Conservation (phyloP, 306 rosid species). For the Acacia melanoxylon region DNA sequence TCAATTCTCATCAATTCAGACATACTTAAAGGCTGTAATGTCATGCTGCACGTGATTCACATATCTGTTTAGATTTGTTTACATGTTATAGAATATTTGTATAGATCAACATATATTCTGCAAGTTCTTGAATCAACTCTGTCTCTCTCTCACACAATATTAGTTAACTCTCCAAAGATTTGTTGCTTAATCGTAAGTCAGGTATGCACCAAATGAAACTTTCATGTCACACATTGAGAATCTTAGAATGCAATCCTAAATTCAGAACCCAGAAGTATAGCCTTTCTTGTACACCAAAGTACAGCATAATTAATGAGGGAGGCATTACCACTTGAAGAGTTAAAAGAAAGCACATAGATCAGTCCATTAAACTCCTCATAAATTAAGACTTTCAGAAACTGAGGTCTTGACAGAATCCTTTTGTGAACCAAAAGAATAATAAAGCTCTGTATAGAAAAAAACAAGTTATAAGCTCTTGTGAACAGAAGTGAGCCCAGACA, state of each 20-base stretch:
- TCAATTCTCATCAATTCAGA: not conserved
- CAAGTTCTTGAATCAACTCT: not conserved
- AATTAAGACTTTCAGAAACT: not conserved
- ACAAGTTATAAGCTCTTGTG: not conserved
- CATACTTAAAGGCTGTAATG: not conserved
- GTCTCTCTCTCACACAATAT: not conserved
- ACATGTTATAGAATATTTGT: not conserved
- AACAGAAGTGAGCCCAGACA: not conserved
- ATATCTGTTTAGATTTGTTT: not conserved
- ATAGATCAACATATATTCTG: not conserved
- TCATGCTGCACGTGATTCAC: not conserved
- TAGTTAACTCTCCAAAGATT: not conserved
- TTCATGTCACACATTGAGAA: not conserved
- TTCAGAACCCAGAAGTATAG: not conserved
- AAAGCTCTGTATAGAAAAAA: not conserved
- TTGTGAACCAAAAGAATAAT: not conserved
- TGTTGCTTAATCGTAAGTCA: conserved; percentile 19
- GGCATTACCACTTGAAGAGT: not conserved
- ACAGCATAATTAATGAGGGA: not conserved
- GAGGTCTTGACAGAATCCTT: not conserved
- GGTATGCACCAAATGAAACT: not conserved
- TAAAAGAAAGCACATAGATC: not conserved
- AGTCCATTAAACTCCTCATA: conserved; percentile 17
- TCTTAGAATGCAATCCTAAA: not conserved
- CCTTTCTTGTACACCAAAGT: not conserved